Conservation (phyloP, 805 yeast genomes). For the Pichia scutulata region DNA sequence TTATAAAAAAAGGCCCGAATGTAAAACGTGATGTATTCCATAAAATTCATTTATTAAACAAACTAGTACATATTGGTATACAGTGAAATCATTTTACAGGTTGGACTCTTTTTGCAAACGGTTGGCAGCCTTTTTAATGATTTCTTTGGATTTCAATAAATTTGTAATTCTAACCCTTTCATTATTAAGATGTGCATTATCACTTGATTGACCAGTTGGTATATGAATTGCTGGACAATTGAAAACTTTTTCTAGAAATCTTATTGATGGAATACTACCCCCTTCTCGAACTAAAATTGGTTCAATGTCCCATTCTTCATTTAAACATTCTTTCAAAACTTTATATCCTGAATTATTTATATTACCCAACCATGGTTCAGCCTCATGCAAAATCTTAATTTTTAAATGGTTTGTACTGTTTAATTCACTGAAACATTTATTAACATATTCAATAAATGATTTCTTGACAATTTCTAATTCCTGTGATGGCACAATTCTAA, state of each 20-base stretch:
- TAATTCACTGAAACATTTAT: conserved; percentile 39
- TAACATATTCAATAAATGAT: conserved; percentile 40
- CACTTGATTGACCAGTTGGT: conserved; percentile 94
- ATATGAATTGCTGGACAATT: conserved; percentile 89
- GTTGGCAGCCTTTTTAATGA: conserved; percentile 47
- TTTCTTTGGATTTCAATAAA: conserved; percentile 62
- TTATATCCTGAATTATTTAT: conserved; percentile 67
- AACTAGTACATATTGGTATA: neutral
- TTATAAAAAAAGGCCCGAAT: neutral
- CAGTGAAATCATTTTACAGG: too few relatives aligned
- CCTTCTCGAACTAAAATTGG: conserved; percentile 92
- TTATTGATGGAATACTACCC: conserved; percentile 88
- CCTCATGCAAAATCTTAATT: conserved; percentile 66
- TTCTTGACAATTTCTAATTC: conserved; percentile 50
- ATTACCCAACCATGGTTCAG: conserved; percentile 96
- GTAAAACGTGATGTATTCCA: neutral
- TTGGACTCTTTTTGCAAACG: conserved; percentile 26
- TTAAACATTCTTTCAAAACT: conserved; percentile 54
- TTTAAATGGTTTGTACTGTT: conserved; percentile 54
- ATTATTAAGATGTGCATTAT: conserved; percentile 86
- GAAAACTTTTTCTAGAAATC: conserved; percentile 75
- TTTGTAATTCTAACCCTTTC: conserved; percentile 78
- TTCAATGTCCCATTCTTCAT: conserved; percentile 66
- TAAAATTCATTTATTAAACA: neutral
- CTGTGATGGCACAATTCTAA: conserved; percentile 88